Evolutionary conservation across 2,329 filamentous ascomycete species (phyloP).

Genomic region (Aureobasidium uvarum): DNA sequence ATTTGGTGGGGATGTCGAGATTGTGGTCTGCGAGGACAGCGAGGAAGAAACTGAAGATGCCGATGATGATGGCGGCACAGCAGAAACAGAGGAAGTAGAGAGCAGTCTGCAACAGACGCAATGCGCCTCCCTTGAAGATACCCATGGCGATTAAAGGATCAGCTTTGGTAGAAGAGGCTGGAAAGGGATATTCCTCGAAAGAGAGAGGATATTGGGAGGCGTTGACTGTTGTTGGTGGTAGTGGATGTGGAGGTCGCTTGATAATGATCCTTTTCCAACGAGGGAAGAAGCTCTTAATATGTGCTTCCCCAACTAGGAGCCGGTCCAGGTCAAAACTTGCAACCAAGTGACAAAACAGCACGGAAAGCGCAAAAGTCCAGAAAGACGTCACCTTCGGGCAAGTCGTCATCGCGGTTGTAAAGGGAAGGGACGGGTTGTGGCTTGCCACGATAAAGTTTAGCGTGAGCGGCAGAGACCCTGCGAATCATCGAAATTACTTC

Average conservation of each 20-base stretch:
- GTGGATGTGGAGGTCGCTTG: conserved; percentile 6
- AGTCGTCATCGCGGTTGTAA: conserved; percentile 2
- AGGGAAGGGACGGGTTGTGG: conserved; percentile 4
- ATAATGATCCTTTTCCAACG: background rate
- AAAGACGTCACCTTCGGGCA: background rate
- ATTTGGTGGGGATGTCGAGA: conserved; percentile 60
- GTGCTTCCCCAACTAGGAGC: background rate
- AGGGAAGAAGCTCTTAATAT: conserved; percentile 15
- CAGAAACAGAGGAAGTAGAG: conserved; percentile 72
- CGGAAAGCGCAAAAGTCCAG: background rate
- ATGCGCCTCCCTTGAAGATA: conserved; percentile 53
- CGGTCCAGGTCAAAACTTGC: background rate
- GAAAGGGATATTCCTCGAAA: background rate
- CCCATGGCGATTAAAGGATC: conserved; percentile 34
- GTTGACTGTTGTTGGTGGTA: background rate
- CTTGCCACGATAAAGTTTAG: conserved; percentile 18
- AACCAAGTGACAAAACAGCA: background rate
- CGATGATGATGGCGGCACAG: conserved; percentile 68
- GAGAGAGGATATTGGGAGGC: background rate
- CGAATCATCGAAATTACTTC: conserved; percentile 11
- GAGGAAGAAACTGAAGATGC: conserved; percentile 75
- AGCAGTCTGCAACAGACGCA: conserved; percentile 63
- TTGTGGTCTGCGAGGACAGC: conserved; percentile 66
- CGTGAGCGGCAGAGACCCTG: conserved; percentile 14
- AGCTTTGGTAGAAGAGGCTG: background rate